phyloP scores from a whole-genome alignment of 2,329 filamentous ascomycete species.

The Cercospora berteroae region DNA sequence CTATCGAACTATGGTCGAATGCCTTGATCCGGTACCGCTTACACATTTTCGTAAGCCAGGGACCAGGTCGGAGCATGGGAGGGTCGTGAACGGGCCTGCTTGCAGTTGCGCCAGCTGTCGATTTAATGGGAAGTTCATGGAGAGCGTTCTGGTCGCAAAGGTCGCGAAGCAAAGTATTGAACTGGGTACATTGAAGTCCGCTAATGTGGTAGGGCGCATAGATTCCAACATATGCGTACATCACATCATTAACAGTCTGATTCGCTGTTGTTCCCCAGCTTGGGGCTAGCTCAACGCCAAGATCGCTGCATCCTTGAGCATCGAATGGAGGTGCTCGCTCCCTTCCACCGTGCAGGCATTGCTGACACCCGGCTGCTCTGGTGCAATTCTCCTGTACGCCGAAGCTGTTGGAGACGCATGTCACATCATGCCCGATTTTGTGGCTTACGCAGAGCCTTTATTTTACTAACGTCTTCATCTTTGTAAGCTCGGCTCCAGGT shows the following conservation, averaged over 20 bases:
- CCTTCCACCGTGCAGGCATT: conserved; percentile 1
- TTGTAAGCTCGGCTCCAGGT: not conserved
- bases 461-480: not conserved
- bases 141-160: not conserved
- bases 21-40: not conserved
- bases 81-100: not conserved
- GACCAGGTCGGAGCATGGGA: not conserved
- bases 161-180: not conserved
- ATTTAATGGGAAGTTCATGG: not conserved
- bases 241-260: not conserved
- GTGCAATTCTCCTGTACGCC: not conserved
- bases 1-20: not conserved
- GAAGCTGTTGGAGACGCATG: not conserved
- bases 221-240: not conserved
- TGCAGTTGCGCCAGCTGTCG: not conserved
- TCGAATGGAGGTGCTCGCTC: not conserved
- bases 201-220: not conserved
- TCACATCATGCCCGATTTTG: not conserved
- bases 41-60: not conserved
- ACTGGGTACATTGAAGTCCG: not conserved
- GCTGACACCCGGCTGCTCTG: not conserved
- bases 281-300: not conserved
- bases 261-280: not conserved
- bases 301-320: not conserved
- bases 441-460: not conserved